phyloP scores from a whole-genome alignment of 345 rosid species.

The Syzygium grande region DNA sequence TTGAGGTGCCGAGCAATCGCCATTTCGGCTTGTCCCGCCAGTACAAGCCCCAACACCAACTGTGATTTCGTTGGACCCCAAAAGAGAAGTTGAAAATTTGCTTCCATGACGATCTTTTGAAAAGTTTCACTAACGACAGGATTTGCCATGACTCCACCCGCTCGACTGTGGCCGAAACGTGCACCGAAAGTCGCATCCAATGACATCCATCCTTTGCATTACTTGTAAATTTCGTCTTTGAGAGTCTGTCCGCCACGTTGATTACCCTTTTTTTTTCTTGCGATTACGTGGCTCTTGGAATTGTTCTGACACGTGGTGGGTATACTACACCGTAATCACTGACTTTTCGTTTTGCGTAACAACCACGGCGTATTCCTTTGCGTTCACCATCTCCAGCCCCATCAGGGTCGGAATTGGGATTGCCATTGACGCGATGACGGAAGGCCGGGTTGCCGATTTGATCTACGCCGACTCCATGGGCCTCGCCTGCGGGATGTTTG shows the following conservation, averaged over 20 bases:
- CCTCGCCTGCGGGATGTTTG: slow-evolving; percentile 75
- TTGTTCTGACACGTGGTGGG: not conserved
- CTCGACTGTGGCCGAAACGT: not conserved
- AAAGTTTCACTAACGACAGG: not conserved
- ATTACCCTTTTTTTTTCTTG: not conserved
- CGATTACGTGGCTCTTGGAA: not conserved
- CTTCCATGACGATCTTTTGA: not conserved
- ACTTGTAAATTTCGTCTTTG: not conserved
- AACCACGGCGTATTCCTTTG: slow-evolving; percentile 56
- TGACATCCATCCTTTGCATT: not conserved
- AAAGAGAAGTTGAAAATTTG: not conserved
- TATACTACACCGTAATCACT: not conserved
- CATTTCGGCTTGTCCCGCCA: not conserved
- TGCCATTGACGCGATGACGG: slow-evolving; percentile 67
- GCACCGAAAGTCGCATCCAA: not conserved
- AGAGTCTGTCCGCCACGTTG: not conserved
- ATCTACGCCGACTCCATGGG: slow-evolving; percentile 69
- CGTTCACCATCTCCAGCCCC: slow-evolving; percentile 74
- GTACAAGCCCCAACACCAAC: not conserved
- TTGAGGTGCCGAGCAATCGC: not conserved
- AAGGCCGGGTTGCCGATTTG: slow-evolving; percentile 67
- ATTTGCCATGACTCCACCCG: not conserved
- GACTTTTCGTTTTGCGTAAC: not conserved
- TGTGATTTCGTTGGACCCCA: not conserved
- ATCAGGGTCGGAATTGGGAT: slow-evolving; percentile 79